phyloP scores from a whole-genome alignment of 202 grass and related monocot species.

The Saccharum hybrid region DNA sequence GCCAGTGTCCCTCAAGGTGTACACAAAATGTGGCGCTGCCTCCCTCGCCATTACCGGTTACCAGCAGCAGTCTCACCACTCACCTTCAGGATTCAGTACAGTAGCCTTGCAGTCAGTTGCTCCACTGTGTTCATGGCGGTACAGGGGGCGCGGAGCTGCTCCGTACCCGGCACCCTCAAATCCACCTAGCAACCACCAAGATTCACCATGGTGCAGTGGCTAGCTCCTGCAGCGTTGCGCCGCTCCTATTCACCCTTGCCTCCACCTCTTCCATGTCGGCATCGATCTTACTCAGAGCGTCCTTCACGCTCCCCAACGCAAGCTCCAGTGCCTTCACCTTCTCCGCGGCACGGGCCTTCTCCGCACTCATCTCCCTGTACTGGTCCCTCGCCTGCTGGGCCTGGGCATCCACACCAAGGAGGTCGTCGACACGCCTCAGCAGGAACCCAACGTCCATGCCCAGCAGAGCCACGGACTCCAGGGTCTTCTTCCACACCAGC shows the following conservation, averaged over 20 bases:
- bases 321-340: slow-evolving; percentile 45
- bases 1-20: background rate
- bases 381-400: background rate
- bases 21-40: slow-evolving; percentile 20
- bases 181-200: too few species aligned
- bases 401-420: slow-evolving; percentile 22
- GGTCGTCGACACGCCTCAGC: slow-evolving; percentile 14
- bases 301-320: slow-evolving; percentile 38
- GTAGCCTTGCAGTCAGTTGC: too few species aligned
- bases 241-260: background rate
- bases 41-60: background rate
- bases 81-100: background rate
- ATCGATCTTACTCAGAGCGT: slow-evolving; percentile 31
- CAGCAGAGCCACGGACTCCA: slow-evolving; percentile 44
- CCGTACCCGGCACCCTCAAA: too few species aligned
- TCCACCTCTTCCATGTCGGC: slow-evolving; percentile 46
- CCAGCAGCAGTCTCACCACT: background rate
- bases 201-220: slow-evolving; percentile 43
- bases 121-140: background rate
- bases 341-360: background rate
- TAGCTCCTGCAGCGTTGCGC: slow-evolving; percentile 2
- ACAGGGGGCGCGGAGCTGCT: too few species aligned
- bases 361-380: slow-evolving; percentile 31
- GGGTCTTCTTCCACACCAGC: slow-evolving; percentile 53
- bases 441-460: slow-evolving; percentile 51